Base-by-base conservation (phyloP, 805 yeast species). In the Metschnikowia lochheadii region DNA sequence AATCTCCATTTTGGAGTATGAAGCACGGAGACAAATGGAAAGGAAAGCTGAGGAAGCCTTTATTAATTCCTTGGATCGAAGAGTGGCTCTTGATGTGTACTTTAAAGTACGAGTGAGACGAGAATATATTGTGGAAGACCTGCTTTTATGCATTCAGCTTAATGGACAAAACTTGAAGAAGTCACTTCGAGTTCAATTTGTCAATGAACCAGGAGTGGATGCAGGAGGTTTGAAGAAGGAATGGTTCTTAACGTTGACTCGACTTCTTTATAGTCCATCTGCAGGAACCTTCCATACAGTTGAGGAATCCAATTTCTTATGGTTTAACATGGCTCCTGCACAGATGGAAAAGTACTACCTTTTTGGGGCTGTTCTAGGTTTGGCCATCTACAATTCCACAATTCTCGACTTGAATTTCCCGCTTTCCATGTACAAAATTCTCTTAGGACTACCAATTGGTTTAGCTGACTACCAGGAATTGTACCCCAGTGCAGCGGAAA, bases 171-270 rank as follows among this genome's bases (percentile, higher is more conserved):
- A 87, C 60, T 72, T 90, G 51, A 82, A 85, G 58, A 90, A 91
- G 61, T 79, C 89, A 1, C 67, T 92, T 31, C 78, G 82, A 54
- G 85, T 94, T 7, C 91, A 87, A 59, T 92, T 94, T 64, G 70
- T 85, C 3, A 84, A 84, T 52, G 99, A 92, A 62, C 95, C 91
- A 0, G 99, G 98, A 0, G 80, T 92, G 20, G 99, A 92, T 70
- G 97, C 90, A 0, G 98, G 99, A 2, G 99, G 99, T 0, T 75
- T 92, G 51, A 82, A 85, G 59, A 91, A 90, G 62, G 99, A 92
- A 62, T 92, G 99, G 99, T 91, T 94, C 65, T 72, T 82, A 44
- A 67, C 91, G 37, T 70, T 94, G 37, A 83, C 87, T 1, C 80
- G 79, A 51, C 84, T 85, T 23, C 65, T 92, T 1, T 87, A 91